Percentiles rank a stretch among this genome's conserved stretches.
Evolutionary conservation across 1,284 basidiomycete genomes (phyloP).

Genomic region (Rhizoctonia solani): DNA sequence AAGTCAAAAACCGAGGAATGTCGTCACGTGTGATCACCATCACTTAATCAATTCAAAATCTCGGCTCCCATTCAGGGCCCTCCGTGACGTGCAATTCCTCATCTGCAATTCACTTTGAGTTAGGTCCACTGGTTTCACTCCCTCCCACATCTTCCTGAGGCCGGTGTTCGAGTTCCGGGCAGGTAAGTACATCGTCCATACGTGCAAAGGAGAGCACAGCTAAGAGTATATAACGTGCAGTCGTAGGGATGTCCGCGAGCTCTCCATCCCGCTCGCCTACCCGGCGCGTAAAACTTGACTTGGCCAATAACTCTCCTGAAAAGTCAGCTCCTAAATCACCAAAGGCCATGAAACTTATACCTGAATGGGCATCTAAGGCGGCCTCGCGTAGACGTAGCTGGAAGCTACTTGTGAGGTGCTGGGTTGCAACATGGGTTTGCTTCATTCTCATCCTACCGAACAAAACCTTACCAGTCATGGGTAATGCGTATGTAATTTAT

Average conservation of each 20-base stretch:
- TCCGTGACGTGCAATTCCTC: too few species aligned
- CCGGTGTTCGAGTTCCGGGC: too few species aligned
- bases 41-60: too few species aligned
- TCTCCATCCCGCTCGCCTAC: neutral
- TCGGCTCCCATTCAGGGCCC: too few species aligned
- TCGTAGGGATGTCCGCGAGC: conserved; percentile 3
- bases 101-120: too few species aligned
- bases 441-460: conserved; percentile 34
- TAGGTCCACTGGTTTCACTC: too few species aligned
- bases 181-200: too few species aligned
- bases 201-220: too few species aligned
- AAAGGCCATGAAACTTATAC: neutral
- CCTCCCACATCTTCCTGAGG: too few species aligned
- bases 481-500: conserved; percentile 34
- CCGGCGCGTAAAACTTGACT: conserved; percentile 12
- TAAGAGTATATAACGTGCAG: too few species aligned
- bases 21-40: too few species aligned
- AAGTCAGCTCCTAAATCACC: neutral
- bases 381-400: conserved; percentile 19
- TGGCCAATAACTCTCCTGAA: neutral
- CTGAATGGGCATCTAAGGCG: conserved; percentile 22
- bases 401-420: conserved; percentile 35
- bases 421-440: conserved; percentile 35
- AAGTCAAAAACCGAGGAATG: too few species aligned
- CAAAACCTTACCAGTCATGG: conserved; percentile 24